A percentile compares a stretch with the other conserved stretches of the same genome.
phyloP scores from a whole-genome alignment of 2,329 filamentous ascomycete genomes.

The Arthrobotrys musiformis region DNA sequence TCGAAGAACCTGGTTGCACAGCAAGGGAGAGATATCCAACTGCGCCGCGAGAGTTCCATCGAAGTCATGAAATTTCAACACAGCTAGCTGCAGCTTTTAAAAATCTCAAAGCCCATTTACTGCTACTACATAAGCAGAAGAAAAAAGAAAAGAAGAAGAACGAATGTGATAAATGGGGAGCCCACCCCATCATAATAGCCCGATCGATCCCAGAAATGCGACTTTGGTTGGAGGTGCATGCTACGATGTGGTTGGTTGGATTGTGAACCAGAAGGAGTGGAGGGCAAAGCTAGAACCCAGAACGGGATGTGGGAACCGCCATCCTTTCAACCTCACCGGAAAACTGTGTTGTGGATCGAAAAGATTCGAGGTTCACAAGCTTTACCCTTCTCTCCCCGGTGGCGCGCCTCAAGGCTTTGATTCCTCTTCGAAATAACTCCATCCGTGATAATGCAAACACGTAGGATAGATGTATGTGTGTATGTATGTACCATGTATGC shows the following conservation, averaged over 20 bases:
- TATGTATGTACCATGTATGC: constrained; percentile 12
- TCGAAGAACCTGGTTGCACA: constrained; percentile 41
- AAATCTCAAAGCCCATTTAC: constrained; percentile 2
- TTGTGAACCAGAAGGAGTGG: too few relatives aligned
- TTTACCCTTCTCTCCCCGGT: too few relatives aligned
- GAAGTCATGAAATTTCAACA: too few relatives aligned
- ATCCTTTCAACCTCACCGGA: constrained; percentile 16
- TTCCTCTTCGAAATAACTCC: constrained; percentile 16
- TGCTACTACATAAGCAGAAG: too few relatives aligned
- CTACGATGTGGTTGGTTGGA: constrained; percentile 22
- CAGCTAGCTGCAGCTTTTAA: constrained; percentile 16
- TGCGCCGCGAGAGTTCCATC: constrained; percentile 22
- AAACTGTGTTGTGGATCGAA: constrained; percentile 21
- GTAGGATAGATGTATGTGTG: neutral
- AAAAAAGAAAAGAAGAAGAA: neutral
- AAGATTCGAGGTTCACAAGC: constrained; percentile 9
- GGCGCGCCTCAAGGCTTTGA: too few relatives aligned
- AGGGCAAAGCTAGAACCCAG: neutral
- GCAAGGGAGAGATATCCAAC: constrained; percentile 36
- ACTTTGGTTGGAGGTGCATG: constrained; percentile 24
- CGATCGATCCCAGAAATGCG: constrained; percentile 26
- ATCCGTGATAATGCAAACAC: constrained; percentile 16
- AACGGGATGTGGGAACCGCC: constrained; percentile 26
- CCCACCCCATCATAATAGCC: neutral
- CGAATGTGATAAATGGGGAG: neutral